phyloP scores from a whole-genome alignment of 2,329 filamentous ascomycete species.

The Aspergillus bombycis region DNA sequence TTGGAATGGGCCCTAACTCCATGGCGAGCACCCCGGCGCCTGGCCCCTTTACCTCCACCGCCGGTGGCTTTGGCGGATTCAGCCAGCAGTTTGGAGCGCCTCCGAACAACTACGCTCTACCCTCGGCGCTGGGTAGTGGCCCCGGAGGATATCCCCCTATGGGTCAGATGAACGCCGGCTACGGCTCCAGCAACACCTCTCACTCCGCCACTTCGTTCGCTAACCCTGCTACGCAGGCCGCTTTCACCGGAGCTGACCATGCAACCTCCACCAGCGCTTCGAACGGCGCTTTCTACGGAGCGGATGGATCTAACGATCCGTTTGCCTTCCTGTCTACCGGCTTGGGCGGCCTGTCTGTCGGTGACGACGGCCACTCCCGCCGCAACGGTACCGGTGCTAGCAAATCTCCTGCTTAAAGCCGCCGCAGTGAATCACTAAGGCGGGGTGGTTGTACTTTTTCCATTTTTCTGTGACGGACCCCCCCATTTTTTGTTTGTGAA shows the following conservation, averaged over 20 bases:
- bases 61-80: conserved; percentile 68
- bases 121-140: conserved; percentile 78
- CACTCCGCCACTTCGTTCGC: conserved; percentile 88
- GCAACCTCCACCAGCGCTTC: conserved; percentile 76
- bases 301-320: conserved; percentile 60
- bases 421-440: background rate
- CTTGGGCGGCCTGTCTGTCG: conserved; percentile 62
- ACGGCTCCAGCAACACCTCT: conserved; percentile 73
- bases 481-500: conserved; percentile 36
- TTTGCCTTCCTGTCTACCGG: conserved; percentile 67
- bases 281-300: conserved; percentile 70
- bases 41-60: conserved; percentile 72
- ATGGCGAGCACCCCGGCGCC: conserved; percentile 83
- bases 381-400: conserved; percentile 49
- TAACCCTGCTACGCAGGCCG: conserved; percentile 88
- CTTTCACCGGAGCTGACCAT: conserved; percentile 87
- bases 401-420: conserved; percentile 48
- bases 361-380: conserved; percentile 49
- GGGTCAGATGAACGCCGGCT: conserved; percentile 74
- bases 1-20: conserved; percentile 83
- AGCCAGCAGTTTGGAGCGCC: conserved; percentile 81
- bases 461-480: conserved; percentile 19
- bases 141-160: conserved; percentile 76
- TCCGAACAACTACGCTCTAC: conserved; percentile 83
- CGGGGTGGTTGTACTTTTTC: conserved; percentile 11